Percentiles rank a stretch among this genome's conserved stretches.
phyloP scores from a whole-genome alignment of 2,329 filamentous ascomycete genomes.

The Hypoxylon sp. region DNA sequence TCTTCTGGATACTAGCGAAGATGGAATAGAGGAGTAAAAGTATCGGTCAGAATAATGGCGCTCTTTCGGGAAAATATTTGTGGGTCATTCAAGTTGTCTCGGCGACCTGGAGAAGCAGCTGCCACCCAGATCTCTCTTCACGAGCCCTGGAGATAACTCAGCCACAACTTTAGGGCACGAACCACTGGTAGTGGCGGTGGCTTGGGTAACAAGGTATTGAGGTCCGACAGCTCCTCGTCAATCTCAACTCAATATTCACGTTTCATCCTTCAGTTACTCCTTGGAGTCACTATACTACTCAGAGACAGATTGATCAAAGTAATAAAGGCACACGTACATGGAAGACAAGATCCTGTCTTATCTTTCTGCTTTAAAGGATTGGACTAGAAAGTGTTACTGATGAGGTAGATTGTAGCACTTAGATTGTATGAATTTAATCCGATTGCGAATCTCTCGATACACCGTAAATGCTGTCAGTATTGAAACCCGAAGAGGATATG shows the following conservation, averaged over 20 bases:
- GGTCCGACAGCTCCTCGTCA: background rate
- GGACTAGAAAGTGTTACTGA: too few relatives aligned
- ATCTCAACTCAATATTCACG: background rate
- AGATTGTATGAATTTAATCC: too few relatives aligned
- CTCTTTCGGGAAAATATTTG: slow-evolving; percentile 32
- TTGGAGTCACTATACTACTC: too few relatives aligned
- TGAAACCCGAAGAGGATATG: too few relatives aligned
- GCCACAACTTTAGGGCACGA: slow-evolving; percentile 4
- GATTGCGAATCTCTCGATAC: too few relatives aligned
- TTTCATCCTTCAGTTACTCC: too few relatives aligned
- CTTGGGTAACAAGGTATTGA: background rate
- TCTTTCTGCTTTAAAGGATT: too few relatives aligned
- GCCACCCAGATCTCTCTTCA: slow-evolving; percentile 6
- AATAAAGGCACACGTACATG: too few relatives aligned
- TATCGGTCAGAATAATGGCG: slow-evolving; percentile 43
- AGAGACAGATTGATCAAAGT: too few relatives aligned
- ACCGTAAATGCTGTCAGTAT: too few relatives aligned
- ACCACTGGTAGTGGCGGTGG: background rate
- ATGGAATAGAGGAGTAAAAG: slow-evolving; percentile 33
- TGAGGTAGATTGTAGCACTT: too few relatives aligned
- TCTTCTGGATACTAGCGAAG: slow-evolving; percentile 23
- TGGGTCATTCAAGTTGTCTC: slow-evolving; percentile 34
- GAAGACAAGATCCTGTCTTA: too few relatives aligned
- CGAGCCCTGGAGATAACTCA: background rate
- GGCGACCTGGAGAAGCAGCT: slow-evolving; percentile 35